phyloP scores from a whole-genome alignment of 2,329 filamentous ascomycete genomes.

The Colletotrichum lini region DNA sequence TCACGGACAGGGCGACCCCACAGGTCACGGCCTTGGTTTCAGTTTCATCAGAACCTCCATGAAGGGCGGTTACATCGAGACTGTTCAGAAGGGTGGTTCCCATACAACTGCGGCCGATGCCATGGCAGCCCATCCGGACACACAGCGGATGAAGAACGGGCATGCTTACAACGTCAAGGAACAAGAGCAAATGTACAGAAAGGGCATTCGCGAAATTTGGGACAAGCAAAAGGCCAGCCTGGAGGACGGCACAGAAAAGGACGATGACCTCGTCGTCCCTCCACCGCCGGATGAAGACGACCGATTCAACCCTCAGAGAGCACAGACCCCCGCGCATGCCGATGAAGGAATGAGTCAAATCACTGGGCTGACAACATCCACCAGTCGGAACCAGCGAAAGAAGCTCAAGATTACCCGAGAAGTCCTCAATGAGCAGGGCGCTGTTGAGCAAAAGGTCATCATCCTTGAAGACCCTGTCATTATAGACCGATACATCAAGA shows the following conservation, averaged over 20 bases:
- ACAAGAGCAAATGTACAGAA: slow-evolving; percentile 92
- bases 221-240: slow-evolving; percentile 86
- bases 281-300: slow-evolving; percentile 74
- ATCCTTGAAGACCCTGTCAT: slow-evolving; percentile 86
- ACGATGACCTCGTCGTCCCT: slow-evolving; percentile 70
- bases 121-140: slow-evolving; percentile 78
- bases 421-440: slow-evolving; percentile 59
- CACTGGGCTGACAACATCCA: slow-evolving; percentile 76
- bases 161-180: slow-evolving; percentile 98
- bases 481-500: slow-evolving; percentile 89
- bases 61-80: slow-evolving; percentile 95
- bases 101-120: slow-evolving; percentile 82
- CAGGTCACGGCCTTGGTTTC: slow-evolving; percentile 92
- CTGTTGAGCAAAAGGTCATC: slow-evolving; percentile 75
- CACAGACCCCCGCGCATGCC: slow-evolving; percentile 74
- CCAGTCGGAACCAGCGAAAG: slow-evolving; percentile 78
- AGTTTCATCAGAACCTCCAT: slow-evolving; percentile 98
- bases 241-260: slow-evolving; percentile 78
- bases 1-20: slow-evolving; percentile 95
- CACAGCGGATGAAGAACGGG: slow-evolving; percentile 83
- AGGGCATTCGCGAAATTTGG: slow-evolving; percentile 94
- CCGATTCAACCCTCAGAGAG: slow-evolving; percentile 79
- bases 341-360: slow-evolving; percentile 89
- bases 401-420: slow-evolving; percentile 81
- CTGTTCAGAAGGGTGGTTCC: slow-evolving; percentile 73